A percentile compares a stretch with the other conserved stretches of the same genome.
phyloP scores from a whole-genome alignment of 225 moss, liverwort and hornwort genomes.

The Anthoceros angustus region DNA sequence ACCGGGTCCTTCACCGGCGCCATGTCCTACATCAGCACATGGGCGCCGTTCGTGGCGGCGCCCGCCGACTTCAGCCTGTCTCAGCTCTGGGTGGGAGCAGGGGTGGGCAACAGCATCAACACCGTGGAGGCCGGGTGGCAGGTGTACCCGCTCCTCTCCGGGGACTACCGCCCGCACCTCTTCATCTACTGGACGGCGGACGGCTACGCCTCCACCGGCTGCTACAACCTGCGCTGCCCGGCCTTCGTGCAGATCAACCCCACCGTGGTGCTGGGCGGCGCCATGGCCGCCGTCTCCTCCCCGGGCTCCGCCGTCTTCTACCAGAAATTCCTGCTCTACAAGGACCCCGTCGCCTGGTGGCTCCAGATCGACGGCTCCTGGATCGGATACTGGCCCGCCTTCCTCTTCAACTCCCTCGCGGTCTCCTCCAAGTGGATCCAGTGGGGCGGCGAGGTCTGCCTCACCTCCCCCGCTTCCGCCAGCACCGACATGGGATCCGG shows the following conservation, averaged over 20 bases:
- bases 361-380: slow-evolving; percentile 15
- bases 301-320: slow-evolving; percentile 2
- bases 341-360: slow-evolving; percentile 18
- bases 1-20: slow-evolving; percentile 10
- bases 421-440: slow-evolving; percentile 11
- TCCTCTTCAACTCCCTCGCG: slow-evolving; percentile 7
- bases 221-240: slow-evolving; percentile 21
- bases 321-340: slow-evolving; percentile 14
- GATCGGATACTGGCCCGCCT: slow-evolving; percentile 23
- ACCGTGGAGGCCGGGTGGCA: slow-evolving; percentile 20
- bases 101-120: slow-evolving; percentile 6
- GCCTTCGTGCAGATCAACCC: slow-evolving; percentile 24
- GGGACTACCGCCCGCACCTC: slow-evolving; percentile 13
- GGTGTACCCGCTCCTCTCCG: slow-evolving; percentile 14
- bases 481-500: slow-evolving; percentile 25
- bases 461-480: background rate
- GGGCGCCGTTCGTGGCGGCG: slow-evolving; percentile 12
- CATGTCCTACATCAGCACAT: slow-evolving; percentile 10
- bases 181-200: slow-evolving; percentile 22
- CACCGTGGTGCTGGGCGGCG: slow-evolving; percentile 21
- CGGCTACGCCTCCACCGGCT: slow-evolving; percentile 12
- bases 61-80: slow-evolving; percentile 15
- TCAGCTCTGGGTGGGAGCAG: slow-evolving; percentile 15
- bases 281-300: slow-evolving; percentile 11
- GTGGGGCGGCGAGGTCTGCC: slow-evolving; percentile 27